Conservation (phyloP, 1,284 basidiomycete genomes). For the Ceratobasidium theobromae region DNA sequence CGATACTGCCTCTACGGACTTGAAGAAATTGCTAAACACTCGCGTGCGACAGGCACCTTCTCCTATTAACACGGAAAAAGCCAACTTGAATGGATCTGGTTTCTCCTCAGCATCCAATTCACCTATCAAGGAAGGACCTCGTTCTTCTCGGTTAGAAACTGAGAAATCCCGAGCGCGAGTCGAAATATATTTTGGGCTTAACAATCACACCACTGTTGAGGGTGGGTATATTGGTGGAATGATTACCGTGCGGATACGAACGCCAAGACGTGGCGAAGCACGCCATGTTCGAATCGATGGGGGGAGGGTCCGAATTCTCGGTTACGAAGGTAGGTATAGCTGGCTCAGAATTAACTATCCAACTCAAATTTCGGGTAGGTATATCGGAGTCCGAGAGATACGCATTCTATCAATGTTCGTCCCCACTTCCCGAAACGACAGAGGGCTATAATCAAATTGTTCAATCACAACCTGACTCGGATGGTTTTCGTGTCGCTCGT, state of each 20-base stretch:
- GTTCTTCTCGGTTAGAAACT: slow-evolving; percentile 54
- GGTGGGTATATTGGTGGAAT: slow-evolving; percentile 75
- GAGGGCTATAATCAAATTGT: slow-evolving; percentile 52
- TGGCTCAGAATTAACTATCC: neutral
- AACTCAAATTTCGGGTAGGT: slow-evolving; percentile 40
- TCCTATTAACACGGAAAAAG: slow-evolving; percentile 42
- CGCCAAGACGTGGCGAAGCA: slow-evolving; percentile 57
- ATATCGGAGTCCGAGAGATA: slow-evolving; percentile 66
- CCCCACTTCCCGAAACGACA: slow-evolving; percentile 59
- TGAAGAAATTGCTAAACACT: slow-evolving; percentile 27
- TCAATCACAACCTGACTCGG: slow-evolving; percentile 58
- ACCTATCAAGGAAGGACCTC: neutral
- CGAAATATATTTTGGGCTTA: slow-evolving; percentile 79
- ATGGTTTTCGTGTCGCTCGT: slow-evolving; percentile 68
- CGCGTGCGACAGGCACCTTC: slow-evolving; percentile 35
- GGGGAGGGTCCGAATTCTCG: slow-evolving; percentile 82
- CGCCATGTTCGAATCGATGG: slow-evolving; percentile 67
- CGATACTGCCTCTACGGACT: slow-evolving; percentile 10
- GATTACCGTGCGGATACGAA: slow-evolving; percentile 69
- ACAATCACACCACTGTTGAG: slow-evolving; percentile 78
- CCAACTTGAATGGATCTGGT: slow-evolving; percentile 39
- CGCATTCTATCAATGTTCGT: slow-evolving; percentile 82
- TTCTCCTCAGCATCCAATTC: neutral
- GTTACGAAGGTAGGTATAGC: slow-evolving; percentile 67
- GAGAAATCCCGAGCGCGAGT: slow-evolving; percentile 71